Conservation (phyloP, 2,329 filamentous ascomycete genomes). For the Trichoderma cornu-damae region DNA sequence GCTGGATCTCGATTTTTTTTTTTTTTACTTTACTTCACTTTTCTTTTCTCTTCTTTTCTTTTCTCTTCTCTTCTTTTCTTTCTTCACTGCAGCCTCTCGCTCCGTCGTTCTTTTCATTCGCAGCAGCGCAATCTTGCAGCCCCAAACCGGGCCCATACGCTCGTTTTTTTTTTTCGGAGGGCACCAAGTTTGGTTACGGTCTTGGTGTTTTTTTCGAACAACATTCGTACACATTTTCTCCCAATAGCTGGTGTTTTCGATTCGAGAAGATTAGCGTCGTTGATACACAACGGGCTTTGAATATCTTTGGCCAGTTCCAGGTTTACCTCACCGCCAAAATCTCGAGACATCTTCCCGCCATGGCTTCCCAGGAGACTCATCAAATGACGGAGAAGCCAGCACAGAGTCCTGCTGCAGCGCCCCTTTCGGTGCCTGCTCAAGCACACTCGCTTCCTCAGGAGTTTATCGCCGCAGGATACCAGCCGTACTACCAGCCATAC, state of each 20-base stretch:
- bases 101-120: slow-evolving; percentile 8
- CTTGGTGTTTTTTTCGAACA: neutral
- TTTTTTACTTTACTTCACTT: too few species aligned
- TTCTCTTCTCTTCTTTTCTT: neutral
- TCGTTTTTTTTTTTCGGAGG: too few species aligned
- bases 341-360: neutral
- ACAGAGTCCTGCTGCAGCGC: slow-evolving; percentile 24
- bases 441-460: neutral
- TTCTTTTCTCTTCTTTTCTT: too few species aligned
- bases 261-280: neutral
- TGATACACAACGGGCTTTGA: neutral
- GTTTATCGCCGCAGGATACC: neutral
- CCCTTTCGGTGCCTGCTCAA: neutral
- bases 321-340: neutral
- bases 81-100: neutral
- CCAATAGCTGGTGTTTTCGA: neutral
- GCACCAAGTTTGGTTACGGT: neutral
- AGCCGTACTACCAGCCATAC: neutral
- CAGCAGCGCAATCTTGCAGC: neutral
- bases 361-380: slow-evolving; percentile 18
- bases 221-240: neutral
- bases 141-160: neutral
- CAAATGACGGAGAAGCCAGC: slow-evolving; percentile 19
- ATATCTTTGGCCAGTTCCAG: neutral
- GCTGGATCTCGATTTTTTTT: neutral